Evolutionary conservation across 75 land plant species (phyloP), one percentile per base, ranked within the genome.

Genomic region (Adiantum capillusveneris): DNA sequence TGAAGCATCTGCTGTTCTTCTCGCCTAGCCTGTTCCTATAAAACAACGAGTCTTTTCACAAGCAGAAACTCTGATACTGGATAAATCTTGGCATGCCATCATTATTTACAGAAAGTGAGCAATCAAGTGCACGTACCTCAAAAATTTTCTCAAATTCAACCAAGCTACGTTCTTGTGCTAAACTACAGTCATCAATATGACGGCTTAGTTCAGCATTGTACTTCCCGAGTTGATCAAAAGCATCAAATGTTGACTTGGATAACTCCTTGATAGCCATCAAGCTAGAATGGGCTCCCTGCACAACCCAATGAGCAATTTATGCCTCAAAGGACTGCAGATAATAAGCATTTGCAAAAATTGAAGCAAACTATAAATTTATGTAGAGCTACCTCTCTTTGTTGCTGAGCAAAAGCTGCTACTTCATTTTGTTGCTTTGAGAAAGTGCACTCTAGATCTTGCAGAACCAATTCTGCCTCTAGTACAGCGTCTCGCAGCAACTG

Each of bases 331-430:
- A n/a, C n/a, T n/a, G n/a, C n/a, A n/a, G n/a, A n/a, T n/a, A n/a
- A n/a, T n/a, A n/a, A n/a, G n/a, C n/a, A n/a, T n/a, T n/a, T n/a
- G n/a, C n/a, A n/a, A n/a, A n/a, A n/a, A n/a, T n/a, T n/a, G n/a
- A 7, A 46, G 3, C 5, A 46, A 46, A 14, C 49, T n/a, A 7
- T 2, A 3, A n/a, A 20, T 2, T 46, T 46, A 2, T 17, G 9
- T 5, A 34, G 9, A 9, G 37, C 37, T 7, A 71, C 73, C 75
- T 65, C 75, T 1, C 70, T 59, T 53, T 72, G 75, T 29, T 72
- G 70, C 28, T 65, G 56, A 1, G 75, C 70, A 45, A 72, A 55
- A 14, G 56, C 60, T 2, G 75, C 64, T 43, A 72, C 21, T 44
- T 72, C 75, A 36, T 34, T 43, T 36, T 68, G 62, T 51, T 72